Evolutionary conservation across 495 filamentous ascomycete genomes (phyloP).

Genomic region (Trichoderma virens): DNA sequence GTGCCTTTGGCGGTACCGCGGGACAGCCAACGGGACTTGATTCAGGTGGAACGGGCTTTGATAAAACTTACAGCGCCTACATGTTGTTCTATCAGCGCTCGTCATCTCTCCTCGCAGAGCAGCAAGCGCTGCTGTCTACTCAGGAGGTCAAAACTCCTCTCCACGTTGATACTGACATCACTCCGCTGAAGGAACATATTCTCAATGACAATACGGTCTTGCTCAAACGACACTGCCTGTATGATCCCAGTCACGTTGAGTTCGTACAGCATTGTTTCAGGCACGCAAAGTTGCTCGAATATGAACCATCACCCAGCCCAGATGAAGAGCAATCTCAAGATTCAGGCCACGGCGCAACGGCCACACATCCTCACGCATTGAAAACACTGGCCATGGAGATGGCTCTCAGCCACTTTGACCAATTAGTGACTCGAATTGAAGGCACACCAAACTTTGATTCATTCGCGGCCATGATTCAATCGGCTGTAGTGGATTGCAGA

Average conservation of each 20-base stretch:
- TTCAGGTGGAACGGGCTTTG: slow-evolving; percentile 36
- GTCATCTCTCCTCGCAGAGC: slow-evolving; percentile 49
- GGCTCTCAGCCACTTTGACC: slow-evolving; percentile 67
- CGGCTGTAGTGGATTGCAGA: slow-evolving; percentile 46
- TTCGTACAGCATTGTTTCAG: slow-evolving; percentile 58
- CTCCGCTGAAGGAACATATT: slow-evolving; percentile 52
- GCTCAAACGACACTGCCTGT: slow-evolving; percentile 72
- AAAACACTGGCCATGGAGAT: slow-evolving; percentile 58
- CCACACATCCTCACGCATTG: slow-evolving; percentile 19
- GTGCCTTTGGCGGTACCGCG: slow-evolving; percentile 73
- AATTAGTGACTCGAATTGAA: slow-evolving; percentile 67
- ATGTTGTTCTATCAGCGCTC: slow-evolving; percentile 96
- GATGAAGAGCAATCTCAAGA: background rate
- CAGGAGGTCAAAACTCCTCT: slow-evolving; percentile 37
- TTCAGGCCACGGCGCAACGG: background rate
- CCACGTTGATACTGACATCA: slow-evolving; percentile 49
- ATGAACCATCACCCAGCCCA: slow-evolving; percentile 40
- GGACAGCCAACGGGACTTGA: slow-evolving; percentile 40
- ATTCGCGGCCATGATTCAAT: slow-evolving; percentile 46
- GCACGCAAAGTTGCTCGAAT: slow-evolving; percentile 33
- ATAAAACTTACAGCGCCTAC: slow-evolving; percentile 82
- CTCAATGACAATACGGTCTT: slow-evolving; percentile 62
- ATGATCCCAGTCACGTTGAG: slow-evolving; percentile 60
- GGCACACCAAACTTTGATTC: slow-evolving; percentile 55
- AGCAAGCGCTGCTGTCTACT: slow-evolving; percentile 26